Percentiles rank a stretch among this genome's conserved stretches.
Conservation (phyloP, 257 asterid genomes). For the Hygrophila difformis region DNA sequence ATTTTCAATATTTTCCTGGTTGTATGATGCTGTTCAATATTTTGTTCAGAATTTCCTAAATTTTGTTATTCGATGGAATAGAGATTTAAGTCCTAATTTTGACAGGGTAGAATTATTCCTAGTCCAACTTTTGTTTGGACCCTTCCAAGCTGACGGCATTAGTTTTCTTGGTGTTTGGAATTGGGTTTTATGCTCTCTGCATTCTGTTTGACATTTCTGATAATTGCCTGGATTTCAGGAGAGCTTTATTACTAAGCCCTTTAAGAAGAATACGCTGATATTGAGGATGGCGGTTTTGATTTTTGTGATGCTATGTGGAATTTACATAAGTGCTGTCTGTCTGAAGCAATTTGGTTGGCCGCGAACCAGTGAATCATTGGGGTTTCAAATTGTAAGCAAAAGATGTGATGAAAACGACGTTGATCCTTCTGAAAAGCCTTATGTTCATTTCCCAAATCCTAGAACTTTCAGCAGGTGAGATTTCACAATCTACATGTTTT, state of each 20-base stretch:
- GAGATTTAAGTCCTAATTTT: too few relatives aligned
- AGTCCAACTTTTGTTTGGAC: too few relatives aligned
- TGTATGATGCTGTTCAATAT: too few relatives aligned
- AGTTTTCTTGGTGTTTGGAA: neutral
- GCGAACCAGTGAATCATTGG: constrained; percentile 20
- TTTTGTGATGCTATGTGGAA: constrained; percentile 69
- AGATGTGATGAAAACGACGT: constrained; percentile 43
- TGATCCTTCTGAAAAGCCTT: constrained; percentile 59
- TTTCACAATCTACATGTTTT: neutral
- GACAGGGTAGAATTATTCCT: too few relatives aligned
- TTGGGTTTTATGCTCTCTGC: neutral
- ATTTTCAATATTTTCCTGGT: too few relatives aligned
- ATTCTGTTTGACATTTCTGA: constrained; percentile 8
- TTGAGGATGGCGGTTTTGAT: constrained; percentile 71
- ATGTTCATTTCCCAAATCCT: constrained; percentile 81
- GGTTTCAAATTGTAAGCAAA: constrained; percentile 35
- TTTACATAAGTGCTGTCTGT: constrained; percentile 69
- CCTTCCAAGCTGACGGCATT: too few relatives aligned
- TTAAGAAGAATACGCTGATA: constrained; percentile 59
- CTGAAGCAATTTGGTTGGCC: constrained; percentile 55
- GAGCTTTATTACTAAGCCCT: constrained; percentile 35
- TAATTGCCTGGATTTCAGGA: constrained; percentile 51
- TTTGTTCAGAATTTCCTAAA: too few relatives aligned
- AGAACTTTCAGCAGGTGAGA: constrained; percentile 70
- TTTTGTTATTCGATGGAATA: too few relatives aligned